Evolutionary conservation across 2,329 filamentous ascomycete species (phyloP), one percentile per base, ranked within the genome.

Genomic region (Aspergillus transmontanensis): DNA sequence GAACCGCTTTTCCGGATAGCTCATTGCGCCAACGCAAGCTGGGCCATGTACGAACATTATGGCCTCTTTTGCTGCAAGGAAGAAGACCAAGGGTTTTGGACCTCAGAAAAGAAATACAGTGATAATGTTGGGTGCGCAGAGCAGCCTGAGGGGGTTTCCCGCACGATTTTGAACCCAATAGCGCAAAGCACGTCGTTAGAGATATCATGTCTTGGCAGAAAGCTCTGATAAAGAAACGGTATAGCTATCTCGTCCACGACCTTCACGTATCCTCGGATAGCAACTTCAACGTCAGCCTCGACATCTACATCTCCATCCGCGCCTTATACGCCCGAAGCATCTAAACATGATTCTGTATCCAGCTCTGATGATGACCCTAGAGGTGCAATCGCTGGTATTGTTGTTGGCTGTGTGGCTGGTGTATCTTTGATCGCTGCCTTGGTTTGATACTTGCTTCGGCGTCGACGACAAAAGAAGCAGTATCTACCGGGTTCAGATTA

Each of bases 371-470:
- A 19, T 53, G 54, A 12, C 16, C n/a, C 26, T 7, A 32, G 10
- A 0, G 59, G 59, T 5, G 51, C 51, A n/a, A 51, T 60, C 19
- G 59, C 59, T 9, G 59, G 59, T 11, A 16, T 39, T 9, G 59
- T 60, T 23, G 30, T 56, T 11, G 59, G 59, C 7, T 50, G 58
- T 12, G 50, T 60, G 6, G 58, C 39, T 3, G 50, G 50, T n/a
- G 26, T 28, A 4, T 50, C 23, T 14, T 11, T 60, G 11, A 55
- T 60, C 12, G 21, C 19, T 9, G 58, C 7, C 6, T 32, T 54
- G 19, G 5, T 36, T 5, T 54, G 58, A 34, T 60, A 34, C 12
- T 36, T 54, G 5, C 28, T 60, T n/a, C 39, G 39, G 6, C 50
- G 39, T 10, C 30, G 50, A n/a, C 50, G 50, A n/a, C 26, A 34